Evolutionary conservation across 2,329 filamentous ascomycete genomes (phyloP), one percentile per base, ranked within the genome.

Genomic region (Verticillium nubilum): DNA sequence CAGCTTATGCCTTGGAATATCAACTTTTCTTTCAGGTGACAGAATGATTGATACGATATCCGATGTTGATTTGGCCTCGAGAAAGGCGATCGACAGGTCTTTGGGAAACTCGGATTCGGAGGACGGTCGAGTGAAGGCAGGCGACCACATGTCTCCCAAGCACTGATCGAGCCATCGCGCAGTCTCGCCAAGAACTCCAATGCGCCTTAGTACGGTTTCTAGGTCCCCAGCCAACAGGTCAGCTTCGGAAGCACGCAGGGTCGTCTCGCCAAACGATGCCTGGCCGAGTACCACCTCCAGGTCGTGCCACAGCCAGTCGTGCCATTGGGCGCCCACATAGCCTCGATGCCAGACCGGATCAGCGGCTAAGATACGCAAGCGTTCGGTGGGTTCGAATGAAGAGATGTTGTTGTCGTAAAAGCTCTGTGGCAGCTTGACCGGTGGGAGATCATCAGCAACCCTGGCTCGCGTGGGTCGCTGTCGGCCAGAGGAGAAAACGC

Each of bases 321-420:
- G 62, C 62, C 62, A 64, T 26, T 57, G 59, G 27, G 59, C 58
- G 37, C 62, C 62, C 53, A 64, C 62, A 26, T 64, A 63, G 17
- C 62, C 58, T 12, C 54, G 56, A 31, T 64, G 59, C 59, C 61
- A 64, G 3, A 61, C 15, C 5, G 56, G 57, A 27, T 64, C 63
- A n/a, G 60, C 60, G 3, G 61, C 62, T 19, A 67, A 64, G 62
- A 61, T 64, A 59, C 62, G 47, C 58, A 54, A 53, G 33, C 61
- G 58, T 60, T 64, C 52, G 63, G 59, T 58, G 57, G 58, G 62
- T 75, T 77, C 70, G 29, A 70, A 66, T 10, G 78, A 66, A 54
- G 69, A 68, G 28, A 89, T 78, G 58, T 82, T 82, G 23, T 74
- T 70, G 42, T 80, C 72, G 58, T 85, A 70, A 62, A 89, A 90